A percentile compares a stretch with the other conserved stretches of the same genome.
These are phyloP conservation scores for Fomitopsis betulina DNA, from an alignment of 1,284 basidiomycete species.

Conservation along the genomic window DNA sequence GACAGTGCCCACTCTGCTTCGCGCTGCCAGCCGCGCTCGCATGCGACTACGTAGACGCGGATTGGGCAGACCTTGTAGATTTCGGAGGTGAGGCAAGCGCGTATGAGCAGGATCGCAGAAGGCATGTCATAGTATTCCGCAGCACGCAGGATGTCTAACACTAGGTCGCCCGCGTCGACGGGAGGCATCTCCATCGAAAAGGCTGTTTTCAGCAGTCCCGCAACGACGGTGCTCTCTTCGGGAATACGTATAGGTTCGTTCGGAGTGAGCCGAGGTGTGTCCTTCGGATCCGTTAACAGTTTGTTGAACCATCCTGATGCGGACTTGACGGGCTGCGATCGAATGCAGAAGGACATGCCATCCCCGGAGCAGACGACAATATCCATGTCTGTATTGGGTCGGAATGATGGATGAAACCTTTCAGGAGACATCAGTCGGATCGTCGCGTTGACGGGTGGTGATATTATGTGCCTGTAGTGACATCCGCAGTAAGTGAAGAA, in stretches of 20 bases:
- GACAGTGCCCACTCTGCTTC: slow-evolving; percentile 46
- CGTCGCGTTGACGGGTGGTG: neutral
- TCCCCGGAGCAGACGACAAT: slow-evolving; percentile 40
- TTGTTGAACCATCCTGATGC: slow-evolving; percentile 50
- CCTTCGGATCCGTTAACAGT: slow-evolving; percentile 49
- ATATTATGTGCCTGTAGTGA: neutral
- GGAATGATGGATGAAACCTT: slow-evolving; percentile 36
- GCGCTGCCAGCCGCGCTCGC: slow-evolving; percentile 48
- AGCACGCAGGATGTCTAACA: slow-evolving; percentile 48
- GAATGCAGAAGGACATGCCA: slow-evolving; percentile 45
- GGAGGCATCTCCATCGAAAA: slow-evolving; percentile 48
- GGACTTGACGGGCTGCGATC: slow-evolving; percentile 46
- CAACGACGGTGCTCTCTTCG: slow-evolving; percentile 45
- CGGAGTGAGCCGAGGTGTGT: slow-evolving; percentile 9
- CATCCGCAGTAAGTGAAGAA: no score
- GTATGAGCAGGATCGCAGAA: slow-evolving; percentile 47
- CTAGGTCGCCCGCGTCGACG: slow-evolving; percentile 38
- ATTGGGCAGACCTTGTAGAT: slow-evolving; percentile 41
- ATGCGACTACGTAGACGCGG: slow-evolving; percentile 49
- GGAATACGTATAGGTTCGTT: slow-evolving; percentile 44
- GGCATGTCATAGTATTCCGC: slow-evolving; percentile 67
- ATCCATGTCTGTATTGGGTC: slow-evolving; percentile 38
- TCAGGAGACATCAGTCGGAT: neutral
- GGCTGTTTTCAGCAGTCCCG: slow-evolving; percentile 49
- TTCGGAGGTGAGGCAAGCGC: slow-evolving; percentile 41